phyloP scores from a whole-genome alignment of 768 basidiomycete species.

The Lentinula lateritia region DNA sequence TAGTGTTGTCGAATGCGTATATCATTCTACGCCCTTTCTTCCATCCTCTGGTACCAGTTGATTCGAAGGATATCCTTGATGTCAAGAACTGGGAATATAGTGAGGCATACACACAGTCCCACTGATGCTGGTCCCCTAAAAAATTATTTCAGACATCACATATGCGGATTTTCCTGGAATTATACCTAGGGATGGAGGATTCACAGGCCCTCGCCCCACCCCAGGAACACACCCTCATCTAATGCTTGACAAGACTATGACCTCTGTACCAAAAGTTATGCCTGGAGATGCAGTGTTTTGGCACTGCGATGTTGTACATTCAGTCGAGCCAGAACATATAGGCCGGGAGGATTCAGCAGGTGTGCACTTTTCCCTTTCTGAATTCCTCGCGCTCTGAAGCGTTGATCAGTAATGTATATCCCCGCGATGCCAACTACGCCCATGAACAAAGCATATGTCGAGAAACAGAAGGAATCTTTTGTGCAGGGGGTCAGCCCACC shows the following conservation, averaged over 20 bases:
- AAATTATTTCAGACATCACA: constrained; percentile 32
- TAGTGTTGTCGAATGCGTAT: constrained; percentile 67
- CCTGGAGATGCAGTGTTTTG: constrained; percentile 80
- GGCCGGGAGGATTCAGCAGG: constrained; percentile 54
- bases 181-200: constrained; percentile 30
- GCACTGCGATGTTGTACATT: constrained; percentile 57
- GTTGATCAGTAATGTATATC: constrained; percentile 65
- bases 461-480: constrained; percentile 59
- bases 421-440: constrained; percentile 65
- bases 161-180: constrained; percentile 50
- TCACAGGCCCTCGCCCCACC: constrained; percentile 43
- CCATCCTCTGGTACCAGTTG: constrained; percentile 36
- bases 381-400: neutral
- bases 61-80: constrained; percentile 44
- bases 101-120: constrained; percentile 10
- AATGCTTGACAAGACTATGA: constrained; percentile 58
- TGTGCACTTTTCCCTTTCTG: constrained; percentile 12
- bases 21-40: constrained; percentile 77
- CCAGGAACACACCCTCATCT: constrained; percentile 63
- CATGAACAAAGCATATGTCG: constrained; percentile 54
- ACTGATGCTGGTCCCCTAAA: neutral
- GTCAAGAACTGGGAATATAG: constrained; percentile 53
- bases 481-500: constrained; percentile 57
- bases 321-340: constrained; percentile 46
- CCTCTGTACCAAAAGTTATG: constrained; percentile 60